Percentiles rank a stretch among this genome's conserved stretches.
Conservation (phyloP, 2,329 filamentous ascomycete species). For the Cadophora gregata region DNA sequence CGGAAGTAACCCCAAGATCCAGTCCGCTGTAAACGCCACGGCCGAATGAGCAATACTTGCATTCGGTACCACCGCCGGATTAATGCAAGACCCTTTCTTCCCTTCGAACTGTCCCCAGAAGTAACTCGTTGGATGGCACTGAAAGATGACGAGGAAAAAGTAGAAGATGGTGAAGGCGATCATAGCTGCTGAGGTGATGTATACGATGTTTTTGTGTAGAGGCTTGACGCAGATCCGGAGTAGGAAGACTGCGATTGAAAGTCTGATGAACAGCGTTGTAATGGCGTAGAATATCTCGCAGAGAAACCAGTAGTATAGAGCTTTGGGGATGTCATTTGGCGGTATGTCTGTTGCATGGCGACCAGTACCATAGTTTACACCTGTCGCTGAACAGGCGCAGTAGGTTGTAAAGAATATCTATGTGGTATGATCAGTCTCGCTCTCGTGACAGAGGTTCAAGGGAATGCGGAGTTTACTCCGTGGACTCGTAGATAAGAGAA, state of each 20-base stretch:
- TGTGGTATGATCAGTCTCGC: not conserved
- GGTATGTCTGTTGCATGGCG: slow-evolving; percentile 29
- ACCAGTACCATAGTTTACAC: slow-evolving; percentile 35
- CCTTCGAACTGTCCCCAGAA: slow-evolving; percentile 53
- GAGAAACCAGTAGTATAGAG: slow-evolving; percentile 54
- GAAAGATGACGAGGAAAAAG: slow-evolving; percentile 57
- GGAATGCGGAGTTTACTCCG: not conserved
- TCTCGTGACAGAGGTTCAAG: not conserved
- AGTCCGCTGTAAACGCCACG: slow-evolving; percentile 54
- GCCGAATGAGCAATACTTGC: slow-evolving; percentile 60
- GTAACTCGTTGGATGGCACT: slow-evolving; percentile 57
- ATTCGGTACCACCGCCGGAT: slow-evolving; percentile 53
- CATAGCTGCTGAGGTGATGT: slow-evolving; percentile 53
- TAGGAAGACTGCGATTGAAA: slow-evolving; percentile 59
- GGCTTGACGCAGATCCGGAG: slow-evolving; percentile 55
- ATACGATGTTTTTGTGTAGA: slow-evolving; percentile 54
- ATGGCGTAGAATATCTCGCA: slow-evolving; percentile 60
- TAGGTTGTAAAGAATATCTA: slow-evolving; percentile 37
- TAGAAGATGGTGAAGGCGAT: slow-evolving; percentile 53
- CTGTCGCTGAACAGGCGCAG: slow-evolving; percentile 24
- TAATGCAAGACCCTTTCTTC: slow-evolving; percentile 46
- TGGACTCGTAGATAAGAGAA: not conserved
- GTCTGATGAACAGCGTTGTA: slow-evolving; percentile 47
- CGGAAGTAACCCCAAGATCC: slow-evolving; percentile 58
- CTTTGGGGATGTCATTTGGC: slow-evolving; percentile 27